Base-by-base conservation (phyloP, 305 asterid species). In the Lippia alba region DNA sequence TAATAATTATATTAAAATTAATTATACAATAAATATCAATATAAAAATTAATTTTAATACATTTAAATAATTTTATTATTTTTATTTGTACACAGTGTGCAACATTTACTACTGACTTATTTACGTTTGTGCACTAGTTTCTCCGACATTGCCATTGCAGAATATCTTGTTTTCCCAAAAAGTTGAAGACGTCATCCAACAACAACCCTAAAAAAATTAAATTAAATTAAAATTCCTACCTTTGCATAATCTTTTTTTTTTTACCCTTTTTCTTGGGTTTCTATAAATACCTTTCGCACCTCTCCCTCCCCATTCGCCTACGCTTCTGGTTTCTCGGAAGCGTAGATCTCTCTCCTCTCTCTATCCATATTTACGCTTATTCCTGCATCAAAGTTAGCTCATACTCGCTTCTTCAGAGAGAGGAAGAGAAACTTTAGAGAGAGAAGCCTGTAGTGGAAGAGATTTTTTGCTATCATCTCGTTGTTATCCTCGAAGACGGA, bases 301-400 rank as follows among this genome's bases (percentile, higher is more conserved):
- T 12, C 45, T 8, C 34, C 5, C 60, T 39, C 32, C 8, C 39
- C 67, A 17, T 34, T 72, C 14, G 67, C 80, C 79, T 81, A 46
- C 82, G 90, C 90, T 87, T 89, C 85, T 86, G 82, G 46, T 69
- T 59, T 58, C 44, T 77, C 76, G 79, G 91, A 79, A 84, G 95
- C 90, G 89, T 83, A 66, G 88, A 62, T 77, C 54, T 70, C 78
- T 56, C 55, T 19, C 30, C 80, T 70, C 75, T 69, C 75, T 56
- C 71, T 45, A 19, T 55, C 79, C 54, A 53, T 10, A 12, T 72
- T 67, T 49, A 66, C 63, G 8, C 17, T 59, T 62, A 45, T 55
- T 34, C 20, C 5, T 6, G 55, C 19, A 0, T n/a, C 55, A 49
- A 63, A 51, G 14, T 46, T 40, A 0, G 46, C 34, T 63, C 16